Evolutionary conservation across 2,329 filamentous ascomycete species (phyloP).

Genomic region (Thermothelomyces thermophilus): DNA sequence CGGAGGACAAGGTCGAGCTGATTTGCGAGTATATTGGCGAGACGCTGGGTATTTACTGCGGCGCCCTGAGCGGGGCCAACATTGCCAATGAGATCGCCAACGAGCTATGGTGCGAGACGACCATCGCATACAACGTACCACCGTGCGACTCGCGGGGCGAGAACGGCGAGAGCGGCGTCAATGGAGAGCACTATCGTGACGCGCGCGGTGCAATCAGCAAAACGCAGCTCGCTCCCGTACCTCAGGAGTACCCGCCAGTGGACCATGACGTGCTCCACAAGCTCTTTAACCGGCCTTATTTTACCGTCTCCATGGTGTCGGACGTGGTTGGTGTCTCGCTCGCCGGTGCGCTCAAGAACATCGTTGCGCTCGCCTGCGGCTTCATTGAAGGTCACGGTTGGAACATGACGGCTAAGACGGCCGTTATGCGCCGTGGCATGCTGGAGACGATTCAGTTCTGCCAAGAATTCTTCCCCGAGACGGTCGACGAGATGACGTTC

Average conservation of each 20-base stretch:
- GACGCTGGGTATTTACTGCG: constrained; percentile 90
- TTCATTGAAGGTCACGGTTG: constrained; percentile 94
- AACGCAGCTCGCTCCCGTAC: constrained; percentile 67
- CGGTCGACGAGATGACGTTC: constrained; percentile 76
- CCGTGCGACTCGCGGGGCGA: constrained; percentile 72
- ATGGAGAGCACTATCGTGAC: constrained; percentile 55
- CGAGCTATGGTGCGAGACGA: constrained; percentile 97
- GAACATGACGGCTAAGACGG: constrained; percentile 99
- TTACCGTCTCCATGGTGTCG: constrained; percentile 88
- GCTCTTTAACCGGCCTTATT: constrained; percentile 93
- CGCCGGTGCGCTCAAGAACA: constrained; percentile 91
- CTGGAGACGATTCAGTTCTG: constrained; percentile 97
- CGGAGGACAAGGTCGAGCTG: constrained; percentile 74
- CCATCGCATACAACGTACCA: constrained; percentile 91
- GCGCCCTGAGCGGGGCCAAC: constrained; percentile 91
- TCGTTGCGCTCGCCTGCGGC: constrained; percentile 87
- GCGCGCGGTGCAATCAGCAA: constrained; percentile 60
- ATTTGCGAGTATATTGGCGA: constrained; percentile 95
- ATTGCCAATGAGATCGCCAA: constrained; percentile 90
- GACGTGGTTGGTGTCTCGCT: constrained; percentile 97
- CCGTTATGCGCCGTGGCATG: constrained; percentile 91
- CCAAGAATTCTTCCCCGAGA: constrained; percentile 83
- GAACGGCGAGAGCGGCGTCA: constrained; percentile 44
- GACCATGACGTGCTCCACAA: constrained; percentile 77
- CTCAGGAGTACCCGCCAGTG: constrained; percentile 75